Evolutionary conservation across 345 rosid genomes (phyloP).

Genomic region (Gossypium australe): DNA sequence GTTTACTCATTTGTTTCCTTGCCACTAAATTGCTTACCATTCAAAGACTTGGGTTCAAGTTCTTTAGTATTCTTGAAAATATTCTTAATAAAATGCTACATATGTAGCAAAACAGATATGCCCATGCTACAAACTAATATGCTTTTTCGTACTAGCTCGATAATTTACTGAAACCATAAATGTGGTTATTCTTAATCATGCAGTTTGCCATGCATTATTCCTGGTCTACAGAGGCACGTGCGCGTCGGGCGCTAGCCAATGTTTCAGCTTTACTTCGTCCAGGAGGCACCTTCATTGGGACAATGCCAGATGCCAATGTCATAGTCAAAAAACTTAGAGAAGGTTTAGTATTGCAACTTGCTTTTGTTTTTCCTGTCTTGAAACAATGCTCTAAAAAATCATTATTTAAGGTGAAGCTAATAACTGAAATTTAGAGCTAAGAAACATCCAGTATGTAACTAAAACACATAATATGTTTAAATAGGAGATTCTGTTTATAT

Average conservation of each 20-base stretch:
- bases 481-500: neutral
- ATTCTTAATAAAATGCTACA: neutral
- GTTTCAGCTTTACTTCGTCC: conserved; percentile 94
- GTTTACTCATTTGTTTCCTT: neutral
- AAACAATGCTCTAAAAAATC: neutral
- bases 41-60: neutral
- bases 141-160: neutral
- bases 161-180: neutral
- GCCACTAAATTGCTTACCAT: neutral
- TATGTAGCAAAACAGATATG: neutral
- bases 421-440: neutral
- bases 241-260: conserved; percentile 89
- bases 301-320: conserved; percentile 99
- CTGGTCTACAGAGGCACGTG: conserved; percentile 93
- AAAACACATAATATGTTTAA: neutral
- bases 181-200: conserved; percentile 16
- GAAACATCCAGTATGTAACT: neutral
- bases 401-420: neutral
- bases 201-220: conserved; percentile 98
- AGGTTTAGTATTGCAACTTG: conserved; percentile 37
- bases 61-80: neutral
- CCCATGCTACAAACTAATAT: neutral
- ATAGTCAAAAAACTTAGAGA: conserved; percentile 77
- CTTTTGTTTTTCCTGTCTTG: conserved; percentile 6
- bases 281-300: conserved; percentile 89